Evolutionary conservation across 2,329 filamentous ascomycete genomes (phyloP), one percentile per base, ranked within the genome.

Genomic region (Claviceps monticola): DNA sequence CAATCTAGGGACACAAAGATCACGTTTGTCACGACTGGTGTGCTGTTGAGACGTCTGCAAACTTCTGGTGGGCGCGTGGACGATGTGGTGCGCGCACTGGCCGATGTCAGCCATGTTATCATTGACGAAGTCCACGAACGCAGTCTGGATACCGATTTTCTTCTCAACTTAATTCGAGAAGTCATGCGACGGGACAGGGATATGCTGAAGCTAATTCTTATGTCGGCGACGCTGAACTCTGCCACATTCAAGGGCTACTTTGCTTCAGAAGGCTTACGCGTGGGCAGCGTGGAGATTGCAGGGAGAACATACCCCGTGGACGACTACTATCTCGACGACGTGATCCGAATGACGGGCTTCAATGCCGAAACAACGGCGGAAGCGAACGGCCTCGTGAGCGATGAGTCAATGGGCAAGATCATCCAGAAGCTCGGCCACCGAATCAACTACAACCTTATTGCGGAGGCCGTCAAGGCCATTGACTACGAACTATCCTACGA

Each of bases 111-210:
- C 58, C 93, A 98, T 64, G 81, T 98, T 7, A 86, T 97, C 17
- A 89, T 97, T 45, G 91, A 98, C 64, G 91, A 98, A 67, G 91
- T 97, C 3, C 91, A 98, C 69, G 91, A 98, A 67, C 82, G 91
- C 51, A 95, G 88, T 68, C 73, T 98, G 9, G 93, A 97, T 62
- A 96, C 90, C 0, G 91, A 98, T 64, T 96, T 98, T 62, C 72
- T 97, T 9, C 75, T 98, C 50, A 89, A 90, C 44, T 76, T 98
- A 49, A 72, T 98, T 37, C 81, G 88, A 51, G 86, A 95, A 63
- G 87, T 95, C 6, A 68, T 96, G 57, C 78, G 76, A 53, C 74
- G 75, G 57, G 78, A 86, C 48, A 83, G 82, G 59, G 86, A 94
- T 56, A 76, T 95, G 39, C 71, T 97, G 39, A 95, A 91, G 66